Base-by-base conservation (phyloP, 768 basidiomycete genomes). In the Rossbeevera mucosa region DNA sequence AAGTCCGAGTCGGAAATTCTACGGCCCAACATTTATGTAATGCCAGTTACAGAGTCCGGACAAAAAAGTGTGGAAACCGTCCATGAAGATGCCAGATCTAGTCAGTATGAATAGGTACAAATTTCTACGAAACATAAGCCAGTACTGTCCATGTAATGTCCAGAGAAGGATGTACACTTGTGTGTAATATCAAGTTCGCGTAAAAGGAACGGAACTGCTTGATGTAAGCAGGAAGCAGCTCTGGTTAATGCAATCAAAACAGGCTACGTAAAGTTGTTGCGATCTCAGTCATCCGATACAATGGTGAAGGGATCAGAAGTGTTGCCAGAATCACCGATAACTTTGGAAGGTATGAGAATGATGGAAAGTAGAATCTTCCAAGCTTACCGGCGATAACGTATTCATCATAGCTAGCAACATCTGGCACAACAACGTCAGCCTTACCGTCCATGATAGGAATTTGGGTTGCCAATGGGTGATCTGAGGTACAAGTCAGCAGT, bases 251-350 rank as follows among this genome's bases (percentile, higher is more conserved):
- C 38, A 30, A 31, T n/a, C n/a, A n/a, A n/a, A n/a, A n/a, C n/a
- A n/a, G n/a, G n/a, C n/a, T 48, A 20, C 44, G 28, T 24, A 33
- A 51, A 36, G 21, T 9, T 4, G 21, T 20, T 18, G 5, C 36
- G 18, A 11, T 38, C 18, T n/a, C 9, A n/a, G 16, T 16, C 7
- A 14, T 2, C 30, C 16, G 31, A 14, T 16, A 16, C 54, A 16
- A 90, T 90, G 1, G 75, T 79, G 63, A 90, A 88, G 33, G 68
- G 16, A 0, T 78, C 78, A 60, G 80, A 84, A 8, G 65, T 57
- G 55, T 90, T 80, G 11, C 86, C 87, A 13, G 83, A 85, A 60
- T 85, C 80, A 24, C 86, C 86, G 56, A 83, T 71, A 38, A 86
- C 86, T 87, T 51, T 48, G 13, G 41, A 42, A 44, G 2, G 25